Percentiles rank a stretch among this genome's conserved stretches.
Evolutionary conservation across 1,284 basidiomycete species (phyloP).

Genomic region (Neolentinus lepideus): DNA sequence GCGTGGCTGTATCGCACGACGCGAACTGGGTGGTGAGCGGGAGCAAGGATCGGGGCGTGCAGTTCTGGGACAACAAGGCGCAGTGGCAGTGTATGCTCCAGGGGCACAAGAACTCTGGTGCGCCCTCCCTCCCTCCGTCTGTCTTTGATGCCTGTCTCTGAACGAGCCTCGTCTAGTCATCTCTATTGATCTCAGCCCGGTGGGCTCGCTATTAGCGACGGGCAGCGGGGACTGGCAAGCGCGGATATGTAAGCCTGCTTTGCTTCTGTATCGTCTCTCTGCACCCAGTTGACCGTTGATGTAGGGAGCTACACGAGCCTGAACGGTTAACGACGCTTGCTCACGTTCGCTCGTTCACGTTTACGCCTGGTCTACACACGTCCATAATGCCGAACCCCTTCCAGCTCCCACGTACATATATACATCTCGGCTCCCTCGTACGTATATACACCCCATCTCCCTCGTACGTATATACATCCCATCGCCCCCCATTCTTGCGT

Average conservation of each 20-base stretch:
- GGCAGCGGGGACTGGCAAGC: slow-evolving; percentile 82
- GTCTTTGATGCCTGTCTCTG: background rate
- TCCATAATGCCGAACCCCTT: background rate
- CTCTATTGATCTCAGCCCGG: slow-evolving; percentile 75
- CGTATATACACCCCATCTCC: too few species aligned
- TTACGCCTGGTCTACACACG: slow-evolving; percentile 6
- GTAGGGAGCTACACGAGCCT: slow-evolving; percentile 5
- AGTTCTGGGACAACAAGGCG: slow-evolving; percentile 69
- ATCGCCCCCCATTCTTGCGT: too few species aligned
- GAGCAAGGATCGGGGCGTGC: slow-evolving; percentile 73
- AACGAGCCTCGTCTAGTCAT: slow-evolving; percentile 44
- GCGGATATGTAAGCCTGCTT: slow-evolving; percentile 53
- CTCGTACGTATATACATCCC: too few species aligned
- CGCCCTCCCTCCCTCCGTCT: slow-evolving; percentile 12
- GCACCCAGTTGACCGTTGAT: background rate
- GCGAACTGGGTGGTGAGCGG: slow-evolving; percentile 74
- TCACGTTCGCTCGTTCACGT: slow-evolving; percentile 10
- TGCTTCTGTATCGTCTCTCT: background rate
- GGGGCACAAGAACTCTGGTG: slow-evolving; percentile 80
- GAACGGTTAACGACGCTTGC: too few species aligned
- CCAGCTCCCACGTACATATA: too few species aligned
- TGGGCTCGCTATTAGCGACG: slow-evolving; percentile 68
- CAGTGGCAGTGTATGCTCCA: slow-evolving; percentile 73
- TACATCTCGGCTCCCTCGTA: too few species aligned
- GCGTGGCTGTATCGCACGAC: slow-evolving; percentile 62